Conservation (phyloP, 2,329 filamentous ascomycete genomes). For the Fonsecaea erecta region DNA sequence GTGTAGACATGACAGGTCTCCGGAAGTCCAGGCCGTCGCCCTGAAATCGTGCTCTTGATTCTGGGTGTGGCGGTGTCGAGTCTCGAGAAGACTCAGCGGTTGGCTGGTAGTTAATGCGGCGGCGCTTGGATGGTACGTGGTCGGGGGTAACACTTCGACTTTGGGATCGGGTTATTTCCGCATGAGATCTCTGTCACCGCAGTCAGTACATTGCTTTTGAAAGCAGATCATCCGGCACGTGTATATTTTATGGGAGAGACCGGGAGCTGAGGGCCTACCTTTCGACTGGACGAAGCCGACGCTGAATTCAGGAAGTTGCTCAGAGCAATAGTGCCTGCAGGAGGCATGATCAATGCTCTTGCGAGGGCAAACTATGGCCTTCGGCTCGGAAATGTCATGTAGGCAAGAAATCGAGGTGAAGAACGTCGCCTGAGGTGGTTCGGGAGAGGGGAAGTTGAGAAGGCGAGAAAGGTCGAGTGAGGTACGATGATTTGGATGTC, state of each 20-base stretch:
- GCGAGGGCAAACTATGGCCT: conserved; percentile 5
- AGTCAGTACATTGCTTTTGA: conserved; percentile 5
- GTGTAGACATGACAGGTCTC: conserved; percentile 54
- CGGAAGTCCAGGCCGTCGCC: conserved; percentile 63
- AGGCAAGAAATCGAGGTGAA: neutral
- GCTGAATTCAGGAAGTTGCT: conserved; percentile 31
- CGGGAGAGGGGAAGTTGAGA: neutral
- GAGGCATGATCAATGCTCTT: conserved; percentile 29
- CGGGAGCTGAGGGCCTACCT: conserved; percentile 23
- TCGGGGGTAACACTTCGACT: conserved; percentile 35
- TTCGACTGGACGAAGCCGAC: conserved; percentile 31
- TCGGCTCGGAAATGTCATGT: conserved; percentile 1
- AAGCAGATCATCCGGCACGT: neutral
- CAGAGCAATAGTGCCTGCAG: conserved; percentile 25
- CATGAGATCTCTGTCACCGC: conserved; percentile 33
- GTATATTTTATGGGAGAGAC: neutral
- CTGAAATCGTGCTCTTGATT: conserved; percentile 42
- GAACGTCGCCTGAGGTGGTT: neutral
- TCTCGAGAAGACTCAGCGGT: conserved; percentile 30
- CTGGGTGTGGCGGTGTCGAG: conserved; percentile 34
- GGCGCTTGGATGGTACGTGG: conserved; percentile 36
- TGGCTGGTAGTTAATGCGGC: conserved; percentile 29
- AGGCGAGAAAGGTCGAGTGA: neutral
- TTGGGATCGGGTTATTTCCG: conserved; percentile 36
- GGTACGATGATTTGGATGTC: conserved; percentile 6